phyloP scores from a whole-genome alignment of 768 basidiomycete genomes.

The Leccinum truebloodii region DNA sequence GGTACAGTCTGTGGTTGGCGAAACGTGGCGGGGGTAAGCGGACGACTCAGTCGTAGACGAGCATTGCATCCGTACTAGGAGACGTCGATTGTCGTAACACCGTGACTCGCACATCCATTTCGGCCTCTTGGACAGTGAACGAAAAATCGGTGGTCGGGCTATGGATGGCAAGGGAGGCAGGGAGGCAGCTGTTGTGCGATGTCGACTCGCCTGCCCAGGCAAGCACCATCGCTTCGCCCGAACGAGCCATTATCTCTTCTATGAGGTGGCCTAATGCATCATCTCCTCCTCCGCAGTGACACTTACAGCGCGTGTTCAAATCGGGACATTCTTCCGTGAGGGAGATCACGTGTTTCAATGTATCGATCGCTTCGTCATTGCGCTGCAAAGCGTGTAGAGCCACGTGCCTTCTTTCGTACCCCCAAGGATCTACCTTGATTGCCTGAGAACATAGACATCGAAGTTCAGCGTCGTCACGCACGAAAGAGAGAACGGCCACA shows the following conservation, averaged over 20 bases:
- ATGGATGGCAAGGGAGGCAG: conserved; percentile 5
- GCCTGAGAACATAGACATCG: neutral
- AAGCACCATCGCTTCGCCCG: conserved; percentile 8
- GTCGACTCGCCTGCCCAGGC: conserved; percentile 15
- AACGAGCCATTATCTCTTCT: conserved; percentile 14
- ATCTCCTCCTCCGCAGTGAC: conserved; percentile 7
- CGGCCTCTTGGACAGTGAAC: neutral
- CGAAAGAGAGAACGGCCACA: neutral
- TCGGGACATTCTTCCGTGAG: neutral
- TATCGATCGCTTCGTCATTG: neutral
- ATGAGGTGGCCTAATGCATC: conserved; percentile 15
- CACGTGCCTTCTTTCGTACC: conserved; percentile 6
- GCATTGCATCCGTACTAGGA: neutral
- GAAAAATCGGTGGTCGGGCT: neutral
- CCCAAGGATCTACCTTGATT: conserved; percentile 4
- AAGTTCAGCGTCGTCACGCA: neutral
- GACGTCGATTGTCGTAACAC: neutral
- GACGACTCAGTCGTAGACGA: neutral
- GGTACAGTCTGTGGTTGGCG: conserved; percentile 2
- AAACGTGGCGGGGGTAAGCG: conserved; percentile 4
- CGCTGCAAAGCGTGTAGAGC: conserved; percentile 3
- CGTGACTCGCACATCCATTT: neutral
- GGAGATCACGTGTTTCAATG: conserved; percentile 3
- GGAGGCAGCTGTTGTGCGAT: conserved; percentile 18
- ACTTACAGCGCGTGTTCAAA: neutral